Evolutionary conservation across 2,329 filamentous ascomycete species (phyloP).

Genomic region (Rachicladosporium sp.): DNA sequence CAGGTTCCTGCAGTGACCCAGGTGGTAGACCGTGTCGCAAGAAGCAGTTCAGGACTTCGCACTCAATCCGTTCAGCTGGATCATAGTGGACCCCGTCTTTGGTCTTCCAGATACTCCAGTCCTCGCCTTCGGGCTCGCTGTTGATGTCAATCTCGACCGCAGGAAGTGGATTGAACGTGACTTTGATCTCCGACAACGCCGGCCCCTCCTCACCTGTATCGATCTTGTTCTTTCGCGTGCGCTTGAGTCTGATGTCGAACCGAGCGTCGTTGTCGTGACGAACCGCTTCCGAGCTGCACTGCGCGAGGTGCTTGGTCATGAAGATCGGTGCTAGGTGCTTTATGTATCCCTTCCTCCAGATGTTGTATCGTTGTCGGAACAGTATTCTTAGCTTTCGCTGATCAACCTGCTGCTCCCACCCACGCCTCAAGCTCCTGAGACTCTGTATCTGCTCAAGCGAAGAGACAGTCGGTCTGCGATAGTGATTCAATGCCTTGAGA

Average conservation of each 20-base stretch:
- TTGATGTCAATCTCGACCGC: conserved; percentile 18
- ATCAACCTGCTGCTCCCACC: conserved; percentile 21
- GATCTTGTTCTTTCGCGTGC: conserved; percentile 15
- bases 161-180: conserved; percentile 25
- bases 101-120: conserved; percentile 17
- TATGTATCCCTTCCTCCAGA: conserved; percentile 26
- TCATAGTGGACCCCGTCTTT: conserved; percentile 23
- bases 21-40: conserved; percentile 19
- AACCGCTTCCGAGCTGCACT: conserved; percentile 7
- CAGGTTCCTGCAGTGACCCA: conserved; percentile 1
- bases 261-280: conserved; percentile 11
- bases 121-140: conserved; percentile 12
- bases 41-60: conserved; percentile 25
- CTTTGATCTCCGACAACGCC: conserved; percentile 14
- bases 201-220: conserved; percentile 11
- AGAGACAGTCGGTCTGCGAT: conserved; percentile 25
- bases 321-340: conserved; percentile 27
- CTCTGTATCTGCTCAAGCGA: conserved; percentile 20
- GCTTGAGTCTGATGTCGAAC: conserved; percentile 22
- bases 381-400: conserved; percentile 24
- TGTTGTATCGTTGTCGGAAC: conserved; percentile 26
- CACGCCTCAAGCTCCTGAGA: conserved; percentile 17
- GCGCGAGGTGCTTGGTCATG: conserved; percentile 17
- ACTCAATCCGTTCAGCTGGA: conserved; percentile 22
- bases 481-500: conserved; percentile 22